phyloP scores from a whole-genome alignment of 1,139 yeast genomes.

The Sugiyamaella japonica region DNA sequence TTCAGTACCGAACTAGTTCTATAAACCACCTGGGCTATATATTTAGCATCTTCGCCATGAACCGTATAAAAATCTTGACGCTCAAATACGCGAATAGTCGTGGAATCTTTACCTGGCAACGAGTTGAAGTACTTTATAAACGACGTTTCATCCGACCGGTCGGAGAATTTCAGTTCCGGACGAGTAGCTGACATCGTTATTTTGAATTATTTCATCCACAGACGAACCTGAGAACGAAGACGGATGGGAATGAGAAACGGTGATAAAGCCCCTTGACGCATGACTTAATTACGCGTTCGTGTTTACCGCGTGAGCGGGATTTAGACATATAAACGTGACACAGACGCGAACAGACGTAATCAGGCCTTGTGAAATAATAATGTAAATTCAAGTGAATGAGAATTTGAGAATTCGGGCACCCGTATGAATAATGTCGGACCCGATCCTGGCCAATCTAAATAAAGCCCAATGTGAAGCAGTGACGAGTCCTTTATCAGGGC shows the following conservation, averaged over 20 bases:
- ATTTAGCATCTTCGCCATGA: constrained; percentile 71
- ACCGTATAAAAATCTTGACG: constrained; percentile 76
- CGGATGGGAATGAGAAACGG: not conserved
- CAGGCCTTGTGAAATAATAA: too few relatives aligned
- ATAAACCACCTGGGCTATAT: constrained; percentile 80
- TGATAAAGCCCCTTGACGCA: not conserved
- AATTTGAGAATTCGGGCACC: too few relatives aligned
- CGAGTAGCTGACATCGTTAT: constrained; percentile 57
- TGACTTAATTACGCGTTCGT: not conserved
- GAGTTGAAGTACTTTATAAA: constrained; percentile 60
- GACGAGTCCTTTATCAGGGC: constrained; percentile 51
- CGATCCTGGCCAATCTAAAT: constrained; percentile 46
- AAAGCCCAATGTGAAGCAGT: constrained; percentile 62
- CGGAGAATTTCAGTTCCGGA: constrained; percentile 74
- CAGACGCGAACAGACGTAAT: too few relatives aligned
- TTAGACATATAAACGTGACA: too few relatives aligned
- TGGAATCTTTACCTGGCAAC: constrained; percentile 45
- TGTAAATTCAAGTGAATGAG: too few relatives aligned
- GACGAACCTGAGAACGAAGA: too few relatives aligned
- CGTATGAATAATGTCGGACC: constrained; percentile 2
- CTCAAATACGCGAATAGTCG: constrained; percentile 67
- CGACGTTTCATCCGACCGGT: constrained; percentile 60
- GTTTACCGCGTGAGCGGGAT: not conserved
- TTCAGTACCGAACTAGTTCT: constrained; percentile 81
- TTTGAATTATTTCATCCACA: not conserved